These are phyloP conservation scores for Thalia dealbata DNA, from an alignment of 176 grass and related monocot genomes.

Conservation along the genomic window DNA sequence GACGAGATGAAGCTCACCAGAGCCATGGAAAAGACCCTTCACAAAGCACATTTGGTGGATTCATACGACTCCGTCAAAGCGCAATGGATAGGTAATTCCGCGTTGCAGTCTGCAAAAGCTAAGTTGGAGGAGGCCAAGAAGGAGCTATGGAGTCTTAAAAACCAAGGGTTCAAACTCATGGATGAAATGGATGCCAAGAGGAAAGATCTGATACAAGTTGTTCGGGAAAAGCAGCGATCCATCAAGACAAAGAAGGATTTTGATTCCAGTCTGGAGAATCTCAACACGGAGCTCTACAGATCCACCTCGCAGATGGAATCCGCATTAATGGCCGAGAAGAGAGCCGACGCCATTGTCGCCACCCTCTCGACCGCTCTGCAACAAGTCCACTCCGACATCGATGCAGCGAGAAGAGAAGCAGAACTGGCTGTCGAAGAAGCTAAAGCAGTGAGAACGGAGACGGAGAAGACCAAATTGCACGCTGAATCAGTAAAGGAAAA, in stretches of 20 bases:
- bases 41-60: neutral
- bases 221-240: neutral
- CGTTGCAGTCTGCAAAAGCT: neutral
- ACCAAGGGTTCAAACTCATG: constrained; percentile 7
- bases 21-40: neutral
- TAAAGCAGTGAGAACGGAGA: neutral
- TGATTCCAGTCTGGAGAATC: neutral
- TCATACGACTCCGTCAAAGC: neutral
- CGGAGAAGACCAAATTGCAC: neutral
- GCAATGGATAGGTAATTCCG: neutral
- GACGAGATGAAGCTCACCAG: constrained; percentile 9
- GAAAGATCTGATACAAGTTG: neutral
- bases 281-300: constrained; percentile 3
- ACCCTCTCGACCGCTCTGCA: constrained; percentile 8
- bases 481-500: neutral
- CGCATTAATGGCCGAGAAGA: constrained; percentile 6
- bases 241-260: neutral
- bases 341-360: neutral
- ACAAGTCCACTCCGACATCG: constrained; percentile 4
- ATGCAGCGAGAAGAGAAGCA: neutral
- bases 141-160: neutral
- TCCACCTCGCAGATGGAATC: constrained; percentile 14
- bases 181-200: constrained; percentile 5
- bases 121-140: constrained; percentile 1
- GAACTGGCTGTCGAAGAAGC: neutral